Evolutionary conservation across 192 early-diverging fungal species (phyloP).

Genomic region (Backusella liffmaniae): DNA sequence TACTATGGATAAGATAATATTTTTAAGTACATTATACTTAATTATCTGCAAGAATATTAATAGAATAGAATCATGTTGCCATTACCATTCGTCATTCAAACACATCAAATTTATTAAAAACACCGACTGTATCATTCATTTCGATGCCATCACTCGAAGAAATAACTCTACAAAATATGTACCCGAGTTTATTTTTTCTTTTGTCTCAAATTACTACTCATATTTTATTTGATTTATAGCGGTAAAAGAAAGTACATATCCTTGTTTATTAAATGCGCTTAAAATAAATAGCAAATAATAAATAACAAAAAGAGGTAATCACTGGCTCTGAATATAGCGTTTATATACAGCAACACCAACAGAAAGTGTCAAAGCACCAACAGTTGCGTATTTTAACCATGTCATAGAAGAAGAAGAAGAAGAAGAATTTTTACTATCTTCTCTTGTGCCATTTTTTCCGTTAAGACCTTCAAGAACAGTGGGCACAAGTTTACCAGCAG

Average conservation of each 20-base stretch:
- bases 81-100: not conserved
- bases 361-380: constrained; percentile 1
- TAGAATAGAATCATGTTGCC: not conserved
- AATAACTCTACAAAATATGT: too few relatives aligned
- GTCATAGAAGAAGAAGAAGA: not conserved
- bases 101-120: not conserved
- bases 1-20: too few relatives aligned
- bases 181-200: too few relatives aligned
- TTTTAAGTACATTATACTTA: too few relatives aligned
- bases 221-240: too few relatives aligned
- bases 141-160: too few relatives aligned
- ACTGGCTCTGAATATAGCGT: not conserved
- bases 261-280: not conserved
- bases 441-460: not conserved
- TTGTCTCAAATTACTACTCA: too few relatives aligned
- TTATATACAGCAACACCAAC: constrained; percentile 16
- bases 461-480: not conserved
- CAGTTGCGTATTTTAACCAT: not conserved
- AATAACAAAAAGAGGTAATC: not conserved
- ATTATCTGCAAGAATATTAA: not conserved
- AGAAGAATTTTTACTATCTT: too few relatives aligned
- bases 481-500: constrained; percentile 8
- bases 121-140: too few relatives aligned
- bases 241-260: too few relatives aligned
- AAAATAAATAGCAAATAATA: not conserved